Evolutionary conservation across 768 basidiomycete genomes (phyloP).

Genomic region (Gautieria morchelliformis): DNA sequence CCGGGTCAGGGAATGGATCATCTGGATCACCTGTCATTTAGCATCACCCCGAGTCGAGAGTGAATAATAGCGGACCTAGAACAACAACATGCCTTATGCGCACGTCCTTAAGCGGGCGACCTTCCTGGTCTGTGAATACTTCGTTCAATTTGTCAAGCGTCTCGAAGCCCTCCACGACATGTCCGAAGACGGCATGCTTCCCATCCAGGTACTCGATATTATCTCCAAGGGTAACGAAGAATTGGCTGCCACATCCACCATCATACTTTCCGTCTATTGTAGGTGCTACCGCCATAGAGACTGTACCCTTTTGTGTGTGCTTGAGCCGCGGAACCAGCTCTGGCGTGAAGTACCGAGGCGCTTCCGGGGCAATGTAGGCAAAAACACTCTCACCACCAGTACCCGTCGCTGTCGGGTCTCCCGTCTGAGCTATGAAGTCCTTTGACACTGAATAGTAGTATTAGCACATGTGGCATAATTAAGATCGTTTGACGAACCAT

Average conservation of each 20-base stretch:
- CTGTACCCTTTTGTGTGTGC: conserved; percentile 76
- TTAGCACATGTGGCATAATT: not conserved
- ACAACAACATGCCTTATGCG: conserved; percentile 93
- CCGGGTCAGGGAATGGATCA: conserved; percentile 90
- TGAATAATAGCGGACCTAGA: conserved; percentile 50
- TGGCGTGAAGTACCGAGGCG: conserved; percentile 80
- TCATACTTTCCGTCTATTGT: conserved; percentile 42
- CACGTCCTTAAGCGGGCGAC: conserved; percentile 88
- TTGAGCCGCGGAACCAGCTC: conserved; percentile 76
- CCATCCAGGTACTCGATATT: conserved; percentile 94
- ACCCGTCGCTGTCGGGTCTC: conserved; percentile 94
- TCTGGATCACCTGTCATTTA: conserved; percentile 40
- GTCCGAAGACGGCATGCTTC: conserved; percentile 89
- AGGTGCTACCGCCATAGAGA: conserved; percentile 98
- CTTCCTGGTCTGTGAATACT: conserved; percentile 78
- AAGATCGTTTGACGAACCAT: conserved; percentile 42
- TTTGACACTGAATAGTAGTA: conserved; percentile 63
- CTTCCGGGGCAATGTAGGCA: conserved; percentile 17
- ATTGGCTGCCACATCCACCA: conserved; percentile 90
- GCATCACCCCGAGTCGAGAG: conserved; percentile 3
- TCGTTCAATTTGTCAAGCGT: conserved; percentile 91
- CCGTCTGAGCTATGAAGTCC: conserved; percentile 91
- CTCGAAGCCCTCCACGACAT: conserved; percentile 89
- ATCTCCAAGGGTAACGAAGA: conserved; percentile 89
- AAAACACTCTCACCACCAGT: conserved; percentile 68